Conservation (phyloP, 352 stramenopile genomes). For the Elongisporangium prolatum region DNA sequence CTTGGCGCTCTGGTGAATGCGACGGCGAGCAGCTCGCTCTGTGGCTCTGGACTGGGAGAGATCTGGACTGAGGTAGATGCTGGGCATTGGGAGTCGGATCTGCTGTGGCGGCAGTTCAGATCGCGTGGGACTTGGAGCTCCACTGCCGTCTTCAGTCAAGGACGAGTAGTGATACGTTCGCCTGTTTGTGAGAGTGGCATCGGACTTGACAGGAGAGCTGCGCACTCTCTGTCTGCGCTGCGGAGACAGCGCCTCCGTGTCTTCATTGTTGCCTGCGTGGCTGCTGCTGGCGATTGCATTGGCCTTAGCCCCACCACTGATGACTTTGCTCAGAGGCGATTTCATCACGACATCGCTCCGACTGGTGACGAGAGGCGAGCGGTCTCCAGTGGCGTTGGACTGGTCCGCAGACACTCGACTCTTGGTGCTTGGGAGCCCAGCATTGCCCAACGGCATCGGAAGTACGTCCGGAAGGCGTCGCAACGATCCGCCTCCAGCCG, state of each 20-base stretch:
- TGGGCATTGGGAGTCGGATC: slow-evolving; percentile 44
- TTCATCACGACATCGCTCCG: background rate
- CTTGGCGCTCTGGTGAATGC: slow-evolving; percentile 36
- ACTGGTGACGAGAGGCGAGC: background rate
- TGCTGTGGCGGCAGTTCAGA: slow-evolving; percentile 26
- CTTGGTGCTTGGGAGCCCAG: background rate
- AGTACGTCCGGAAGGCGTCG: slow-evolving; percentile 7
- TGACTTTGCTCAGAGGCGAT: background rate
- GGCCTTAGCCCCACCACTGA: background rate
- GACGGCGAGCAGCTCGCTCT: slow-evolving; percentile 29
- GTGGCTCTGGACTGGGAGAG: slow-evolving; percentile 29
- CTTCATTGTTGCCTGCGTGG: background rate
- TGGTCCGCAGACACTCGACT: background rate
- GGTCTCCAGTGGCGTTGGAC: background rate
- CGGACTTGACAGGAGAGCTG: background rate
- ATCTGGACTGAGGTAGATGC: slow-evolving; percentile 55
- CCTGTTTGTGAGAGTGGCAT: background rate
- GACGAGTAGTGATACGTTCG: slow-evolving; percentile 3
- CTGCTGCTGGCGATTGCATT: background rate
- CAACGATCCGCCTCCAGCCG: slow-evolving; percentile 3
- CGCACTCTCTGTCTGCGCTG: background rate
- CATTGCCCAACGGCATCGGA: background rate
- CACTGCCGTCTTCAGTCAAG: background rate
- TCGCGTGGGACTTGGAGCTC: slow-evolving; percentile 11
- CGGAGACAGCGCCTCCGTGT: background rate